Evolutionary conservation across 495 filamentous ascomycete species (phyloP).

Genomic region (Daldinia concentrica): DNA sequence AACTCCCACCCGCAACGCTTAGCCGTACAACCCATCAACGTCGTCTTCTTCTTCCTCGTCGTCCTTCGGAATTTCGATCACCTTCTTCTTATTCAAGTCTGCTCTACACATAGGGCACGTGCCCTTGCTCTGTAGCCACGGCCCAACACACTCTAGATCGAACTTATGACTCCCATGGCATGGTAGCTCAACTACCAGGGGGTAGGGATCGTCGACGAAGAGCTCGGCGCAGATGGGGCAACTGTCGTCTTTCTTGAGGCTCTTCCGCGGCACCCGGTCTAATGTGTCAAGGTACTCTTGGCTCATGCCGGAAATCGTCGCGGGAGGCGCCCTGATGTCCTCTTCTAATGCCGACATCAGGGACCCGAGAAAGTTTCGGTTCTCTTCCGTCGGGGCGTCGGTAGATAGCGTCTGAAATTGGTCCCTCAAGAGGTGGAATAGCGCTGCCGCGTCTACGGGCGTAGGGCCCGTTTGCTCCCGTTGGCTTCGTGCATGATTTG

Average conservation of each 20-base stretch:
- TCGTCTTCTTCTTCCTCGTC: conserved; percentile 73
- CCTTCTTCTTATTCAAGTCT: conserved; percentile 75
- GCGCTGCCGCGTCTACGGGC: conserved; percentile 75
- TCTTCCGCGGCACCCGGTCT: conserved; percentile 79
- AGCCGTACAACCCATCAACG: conserved; percentile 80
- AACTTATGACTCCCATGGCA: conserved; percentile 85
- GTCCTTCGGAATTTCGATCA: conserved; percentile 54
- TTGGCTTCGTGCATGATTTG: conserved; percentile 52
- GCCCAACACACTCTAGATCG: conserved; percentile 93
- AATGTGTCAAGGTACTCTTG: conserved; percentile 83
- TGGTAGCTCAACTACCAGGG: conserved; percentile 86
- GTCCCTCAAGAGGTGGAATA: conserved; percentile 62
- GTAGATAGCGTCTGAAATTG: conserved; percentile 54
- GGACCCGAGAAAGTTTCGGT: conserved; percentile 66
- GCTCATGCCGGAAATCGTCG: conserved; percentile 75
- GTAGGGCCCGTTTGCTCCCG: conserved; percentile 71
- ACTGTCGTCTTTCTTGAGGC: conserved; percentile 69
- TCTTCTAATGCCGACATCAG: conserved; percentile 71
- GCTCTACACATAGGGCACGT: conserved; percentile 89
- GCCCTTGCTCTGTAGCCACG: conserved; percentile 88
- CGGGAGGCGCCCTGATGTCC: conserved; percentile 72
- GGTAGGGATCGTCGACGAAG: conserved; percentile 81
- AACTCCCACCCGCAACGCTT: conserved; percentile 24
- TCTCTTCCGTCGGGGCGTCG: conserved; percentile 64
- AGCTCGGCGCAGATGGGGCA: conserved; percentile 89